phyloP scores from a whole-genome alignment of 345 rosid species.

The Odontarrhena argentea region DNA sequence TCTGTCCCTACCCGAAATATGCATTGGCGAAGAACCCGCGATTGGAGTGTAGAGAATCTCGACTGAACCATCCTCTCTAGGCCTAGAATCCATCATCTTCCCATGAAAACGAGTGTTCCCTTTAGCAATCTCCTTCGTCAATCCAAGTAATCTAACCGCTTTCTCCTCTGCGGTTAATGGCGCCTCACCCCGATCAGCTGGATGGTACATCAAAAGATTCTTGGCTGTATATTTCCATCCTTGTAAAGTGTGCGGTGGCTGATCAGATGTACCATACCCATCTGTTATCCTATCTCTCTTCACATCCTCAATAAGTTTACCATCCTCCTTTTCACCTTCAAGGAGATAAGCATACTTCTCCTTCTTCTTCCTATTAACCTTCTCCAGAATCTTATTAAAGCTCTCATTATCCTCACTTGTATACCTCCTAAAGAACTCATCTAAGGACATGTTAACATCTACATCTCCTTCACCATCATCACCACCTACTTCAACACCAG shows the following conservation, averaged over 20 bases:
- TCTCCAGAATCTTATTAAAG: constrained; percentile 78
- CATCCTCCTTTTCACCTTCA: constrained; percentile 61
- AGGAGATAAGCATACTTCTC: constrained; percentile 65
- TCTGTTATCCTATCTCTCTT: constrained; percentile 83
- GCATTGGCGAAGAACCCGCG: constrained; percentile 72
- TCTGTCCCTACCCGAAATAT: constrained; percentile 60
- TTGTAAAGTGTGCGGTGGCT: constrained; percentile 81
- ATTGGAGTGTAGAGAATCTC: constrained; percentile 89
- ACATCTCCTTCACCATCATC: constrained; percentile 49
- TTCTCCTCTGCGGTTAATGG: constrained; percentile 77
- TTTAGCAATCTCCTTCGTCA: constrained; percentile 76
- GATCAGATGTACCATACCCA: constrained; percentile 94
- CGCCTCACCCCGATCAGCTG: constrained; percentile 86
- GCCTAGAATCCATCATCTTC: constrained; percentile 79
- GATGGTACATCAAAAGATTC: constrained; percentile 97
- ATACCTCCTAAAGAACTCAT: constrained; percentile 79
- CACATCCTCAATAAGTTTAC: constrained; percentile 53
- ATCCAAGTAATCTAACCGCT: constrained; percentile 60
- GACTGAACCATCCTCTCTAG: constrained; percentile 69
- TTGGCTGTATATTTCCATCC: constrained; percentile 88
- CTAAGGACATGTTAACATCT: constrained; percentile 64
- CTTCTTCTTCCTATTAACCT: constrained; percentile 86
- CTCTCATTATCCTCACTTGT: constrained; percentile 96
- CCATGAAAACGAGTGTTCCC: constrained; percentile 88
- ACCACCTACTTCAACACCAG: constrained; percentile 38